phyloP scores from a whole-genome alignment of 768 basidiomycete genomes.

The Pisolithus microcarpus region DNA sequence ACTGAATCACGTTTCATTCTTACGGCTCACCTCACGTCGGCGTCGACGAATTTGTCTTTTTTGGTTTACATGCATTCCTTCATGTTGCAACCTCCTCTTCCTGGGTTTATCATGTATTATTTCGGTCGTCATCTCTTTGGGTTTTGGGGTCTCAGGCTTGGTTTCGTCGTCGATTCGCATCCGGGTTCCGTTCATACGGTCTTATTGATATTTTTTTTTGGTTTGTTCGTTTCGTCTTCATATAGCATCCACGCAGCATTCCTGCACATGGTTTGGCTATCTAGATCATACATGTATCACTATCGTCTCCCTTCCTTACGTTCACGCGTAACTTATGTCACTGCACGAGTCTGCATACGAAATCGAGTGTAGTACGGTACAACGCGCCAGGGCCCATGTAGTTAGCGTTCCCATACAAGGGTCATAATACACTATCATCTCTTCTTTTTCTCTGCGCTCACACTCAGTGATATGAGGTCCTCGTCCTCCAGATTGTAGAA shows the following conservation, averaged over 20 bases:
- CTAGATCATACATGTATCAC: slow-evolving; percentile 9
- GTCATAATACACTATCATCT: slow-evolving; percentile 20
- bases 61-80: slow-evolving; percentile 13
- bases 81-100: background rate
- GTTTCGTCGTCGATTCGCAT: too few species aligned
- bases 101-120: background rate
- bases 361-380: slow-evolving; percentile 5
- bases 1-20: slow-evolving; percentile 10
- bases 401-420: background rate
- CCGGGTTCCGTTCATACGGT: slow-evolving; percentile 12
- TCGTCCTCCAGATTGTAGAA: slow-evolving; percentile 89
- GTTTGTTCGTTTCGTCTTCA: background rate
- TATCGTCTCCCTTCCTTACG: slow-evolving; percentile 5
- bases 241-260: too few species aligned
- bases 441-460: slow-evolving; percentile 74
- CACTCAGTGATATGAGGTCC: slow-evolving; percentile 68
- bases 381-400: slow-evolving; percentile 1
- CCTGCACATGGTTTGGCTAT: background rate
- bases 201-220: slow-evolving; percentile 2
- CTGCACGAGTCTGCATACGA: background rate
- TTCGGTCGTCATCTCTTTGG: background rate
- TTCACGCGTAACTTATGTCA: background rate
- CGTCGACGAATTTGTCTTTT: slow-evolving; percentile 16
- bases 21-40: slow-evolving; percentile 14
- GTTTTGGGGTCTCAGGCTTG: slow-evolving; percentile 1